phyloP scores from a whole-genome alignment of 1,284 basidiomycete genomes.

The Ganoderma leucocontextum region DNA sequence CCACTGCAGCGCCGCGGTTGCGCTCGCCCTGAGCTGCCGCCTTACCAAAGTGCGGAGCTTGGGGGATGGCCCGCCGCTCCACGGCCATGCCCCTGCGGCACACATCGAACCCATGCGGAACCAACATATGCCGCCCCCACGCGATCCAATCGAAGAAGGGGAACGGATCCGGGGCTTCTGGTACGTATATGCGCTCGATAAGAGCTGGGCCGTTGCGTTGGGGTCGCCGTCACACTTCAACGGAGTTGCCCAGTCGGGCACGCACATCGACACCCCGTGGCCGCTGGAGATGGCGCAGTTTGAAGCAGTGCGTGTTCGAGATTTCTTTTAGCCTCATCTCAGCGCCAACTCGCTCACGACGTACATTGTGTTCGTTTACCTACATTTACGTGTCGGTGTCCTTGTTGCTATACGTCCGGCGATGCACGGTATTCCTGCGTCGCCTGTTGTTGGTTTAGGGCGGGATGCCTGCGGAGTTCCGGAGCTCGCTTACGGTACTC shows the following conservation, averaged over 20 bases:
- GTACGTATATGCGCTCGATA: conserved; percentile 52
- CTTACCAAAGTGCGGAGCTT: conserved; percentile 43
- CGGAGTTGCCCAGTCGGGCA: conserved; percentile 34
- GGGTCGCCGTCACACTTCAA: conserved; percentile 46
- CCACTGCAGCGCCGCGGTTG: conserved; percentile 51
- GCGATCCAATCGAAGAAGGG: conserved; percentile 49
- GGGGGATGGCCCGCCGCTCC: conserved; percentile 15
- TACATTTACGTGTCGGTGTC: not conserved
- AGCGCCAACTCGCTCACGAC: not conserved
- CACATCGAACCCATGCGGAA: conserved; percentile 26
- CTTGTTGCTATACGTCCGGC: not conserved
- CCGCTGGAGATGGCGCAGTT: conserved; percentile 47
- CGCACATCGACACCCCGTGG: conserved; percentile 51
- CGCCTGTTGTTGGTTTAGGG: conserved; percentile 20
- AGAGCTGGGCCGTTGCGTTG: conserved; percentile 51
- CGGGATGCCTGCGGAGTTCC: conserved; percentile 29
- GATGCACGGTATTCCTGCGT: conserved; percentile 4
- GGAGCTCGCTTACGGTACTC: conserved; percentile 36
- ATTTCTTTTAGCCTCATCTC: not conserved
- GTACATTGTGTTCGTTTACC: not conserved
- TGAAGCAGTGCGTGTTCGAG: conserved; percentile 35
- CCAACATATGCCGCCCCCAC: conserved; percentile 29
- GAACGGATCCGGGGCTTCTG: conserved; percentile 57
- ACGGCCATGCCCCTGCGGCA: conserved; percentile 14
- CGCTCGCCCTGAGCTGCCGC: conserved; percentile 46